These are phyloP conservation scores for Paracamarosporium sp. DNA, from an alignment of 2,329 filamentous ascomycete species.

Conservation along the genomic window DNA sequence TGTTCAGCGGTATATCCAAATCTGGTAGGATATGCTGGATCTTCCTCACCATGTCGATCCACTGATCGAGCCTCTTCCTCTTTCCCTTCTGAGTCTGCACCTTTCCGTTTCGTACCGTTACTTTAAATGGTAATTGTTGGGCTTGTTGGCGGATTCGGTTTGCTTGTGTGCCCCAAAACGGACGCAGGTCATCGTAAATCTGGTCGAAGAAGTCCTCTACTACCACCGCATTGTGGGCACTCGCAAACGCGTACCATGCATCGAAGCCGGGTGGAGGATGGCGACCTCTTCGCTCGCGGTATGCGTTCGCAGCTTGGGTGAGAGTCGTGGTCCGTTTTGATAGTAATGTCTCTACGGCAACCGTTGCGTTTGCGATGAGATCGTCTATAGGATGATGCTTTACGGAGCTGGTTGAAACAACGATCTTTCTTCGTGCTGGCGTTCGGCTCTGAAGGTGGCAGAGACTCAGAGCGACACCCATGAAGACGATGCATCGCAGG, in stretches of 20 bases:
- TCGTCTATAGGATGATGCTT: slow-evolving; percentile 47
- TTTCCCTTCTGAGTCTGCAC: slow-evolving; percentile 36
- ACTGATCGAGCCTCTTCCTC: slow-evolving; percentile 50
- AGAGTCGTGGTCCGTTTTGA: slow-evolving; percentile 47
- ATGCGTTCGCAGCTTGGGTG: slow-evolving; percentile 48
- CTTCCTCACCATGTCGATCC: slow-evolving; percentile 49
- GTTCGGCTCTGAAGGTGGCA: neutral
- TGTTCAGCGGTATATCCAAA: slow-evolving; percentile 56
- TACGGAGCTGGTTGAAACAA: neutral
- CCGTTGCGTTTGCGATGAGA: slow-evolving; percentile 44
- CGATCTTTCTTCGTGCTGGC: neutral
- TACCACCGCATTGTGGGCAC: slow-evolving; percentile 50
- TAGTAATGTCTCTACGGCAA: slow-evolving; percentile 36
- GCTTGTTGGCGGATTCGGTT: slow-evolving; percentile 51
- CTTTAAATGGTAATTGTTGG: slow-evolving; percentile 43
- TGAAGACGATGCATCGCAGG: neutral
- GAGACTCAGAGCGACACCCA: neutral
- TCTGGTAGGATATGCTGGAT: slow-evolving; percentile 52
- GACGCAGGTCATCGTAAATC: slow-evolving; percentile 57
- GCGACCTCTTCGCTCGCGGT: slow-evolving; percentile 53
- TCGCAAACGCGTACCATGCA: slow-evolving; percentile 55
- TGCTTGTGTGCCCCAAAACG: slow-evolving; percentile 57
- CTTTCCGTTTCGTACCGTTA: slow-evolving; percentile 51
- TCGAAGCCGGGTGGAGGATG: slow-evolving; percentile 60
- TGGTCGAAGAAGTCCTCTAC: slow-evolving; percentile 60